A percentile compares a stretch with the other conserved stretches of the same genome.
Conservation (phyloP, 2,329 filamentous ascomycete genomes). For the Colletotrichum trifolii region DNA sequence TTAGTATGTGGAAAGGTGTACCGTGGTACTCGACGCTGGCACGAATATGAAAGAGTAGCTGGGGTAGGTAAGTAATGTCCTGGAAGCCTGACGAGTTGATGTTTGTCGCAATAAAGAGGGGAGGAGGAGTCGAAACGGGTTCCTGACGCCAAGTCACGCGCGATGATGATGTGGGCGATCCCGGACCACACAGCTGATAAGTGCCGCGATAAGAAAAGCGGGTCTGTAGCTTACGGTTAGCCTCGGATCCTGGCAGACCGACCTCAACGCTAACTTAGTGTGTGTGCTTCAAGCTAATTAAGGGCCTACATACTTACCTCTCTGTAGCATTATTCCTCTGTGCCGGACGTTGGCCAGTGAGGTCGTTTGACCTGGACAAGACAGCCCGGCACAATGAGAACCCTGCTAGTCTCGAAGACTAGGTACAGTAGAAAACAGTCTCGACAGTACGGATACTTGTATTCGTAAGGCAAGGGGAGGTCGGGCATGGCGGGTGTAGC, state of each 20-base stretch:
- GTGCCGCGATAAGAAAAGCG: conserved; percentile 2
- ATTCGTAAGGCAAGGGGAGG: no score
- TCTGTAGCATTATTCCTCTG: no score
- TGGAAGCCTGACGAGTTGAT: neutral
- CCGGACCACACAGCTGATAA: conserved; percentile 17
- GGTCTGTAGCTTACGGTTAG: conserved; percentile 19
- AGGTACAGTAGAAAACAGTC: neutral
- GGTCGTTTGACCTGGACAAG: conserved; percentile 3
- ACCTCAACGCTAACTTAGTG: no score
- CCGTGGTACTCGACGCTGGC: no score
- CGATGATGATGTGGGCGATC: conserved; percentile 38
- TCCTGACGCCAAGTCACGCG: conserved; percentile 37
- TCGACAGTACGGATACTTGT: no score
- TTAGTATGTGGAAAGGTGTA: no score
- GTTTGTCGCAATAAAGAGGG: conserved; percentile 27
- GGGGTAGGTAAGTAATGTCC: neutral
- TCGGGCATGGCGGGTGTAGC: no score
- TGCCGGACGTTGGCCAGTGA: no score
- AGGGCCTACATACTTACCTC: no score
- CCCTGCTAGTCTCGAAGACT: conserved; percentile 11
- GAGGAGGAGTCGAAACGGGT: conserved; percentile 33
- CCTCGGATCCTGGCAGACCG: conserved; percentile 5
- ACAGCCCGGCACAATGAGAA: conserved; percentile 13
- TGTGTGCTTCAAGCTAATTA: no score
- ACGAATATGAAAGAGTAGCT: neutral